A percentile compares a stretch with the other conserved stretches of the same genome.
Conservation (phyloP, 495 filamentous ascomycete genomes). For the Mycothermus thermophilus region DNA sequence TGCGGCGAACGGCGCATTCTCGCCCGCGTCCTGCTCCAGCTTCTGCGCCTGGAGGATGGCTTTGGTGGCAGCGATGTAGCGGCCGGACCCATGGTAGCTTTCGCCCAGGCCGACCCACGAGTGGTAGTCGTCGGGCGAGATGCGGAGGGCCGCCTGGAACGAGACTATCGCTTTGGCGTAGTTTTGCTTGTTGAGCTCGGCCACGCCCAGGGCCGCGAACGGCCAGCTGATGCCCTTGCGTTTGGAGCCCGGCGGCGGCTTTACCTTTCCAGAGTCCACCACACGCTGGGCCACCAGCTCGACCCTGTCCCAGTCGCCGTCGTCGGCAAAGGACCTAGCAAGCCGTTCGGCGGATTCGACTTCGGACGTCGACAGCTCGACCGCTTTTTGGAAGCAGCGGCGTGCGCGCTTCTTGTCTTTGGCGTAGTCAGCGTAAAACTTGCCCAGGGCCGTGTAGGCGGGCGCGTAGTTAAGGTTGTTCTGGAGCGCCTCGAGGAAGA, state of each 20-base stretch:
- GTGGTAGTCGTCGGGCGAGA: constrained; percentile 74
- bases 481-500: constrained; percentile 72
- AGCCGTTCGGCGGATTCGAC: constrained; percentile 79
- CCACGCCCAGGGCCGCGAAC: constrained; percentile 88
- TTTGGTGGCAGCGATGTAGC: constrained; percentile 84
- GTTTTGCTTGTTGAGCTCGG: constrained; percentile 88
- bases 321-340: constrained; percentile 69
- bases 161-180: constrained; percentile 75
- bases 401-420: constrained; percentile 72
- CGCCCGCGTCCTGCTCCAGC: constrained; percentile 43
- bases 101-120: constrained; percentile 94
- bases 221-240: constrained; percentile 90
- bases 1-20: constrained; percentile 24
- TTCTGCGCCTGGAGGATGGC: constrained; percentile 70
- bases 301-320: constrained; percentile 90
- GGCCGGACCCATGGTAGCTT: constrained; percentile 85
- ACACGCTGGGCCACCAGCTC: constrained; percentile 84
- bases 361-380: constrained; percentile 82
- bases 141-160: constrained; percentile 79
- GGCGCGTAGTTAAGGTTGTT: constrained; percentile 82
- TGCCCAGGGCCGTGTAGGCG: constrained; percentile 82
- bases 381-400: constrained; percentile 91
- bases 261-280: constrained; percentile 80
- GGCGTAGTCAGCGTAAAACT: constrained; percentile 87
- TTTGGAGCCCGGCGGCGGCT: constrained; percentile 80